Conservation (phyloP, 208 protist genomes). For the Perkinsela sp. region DNA sequence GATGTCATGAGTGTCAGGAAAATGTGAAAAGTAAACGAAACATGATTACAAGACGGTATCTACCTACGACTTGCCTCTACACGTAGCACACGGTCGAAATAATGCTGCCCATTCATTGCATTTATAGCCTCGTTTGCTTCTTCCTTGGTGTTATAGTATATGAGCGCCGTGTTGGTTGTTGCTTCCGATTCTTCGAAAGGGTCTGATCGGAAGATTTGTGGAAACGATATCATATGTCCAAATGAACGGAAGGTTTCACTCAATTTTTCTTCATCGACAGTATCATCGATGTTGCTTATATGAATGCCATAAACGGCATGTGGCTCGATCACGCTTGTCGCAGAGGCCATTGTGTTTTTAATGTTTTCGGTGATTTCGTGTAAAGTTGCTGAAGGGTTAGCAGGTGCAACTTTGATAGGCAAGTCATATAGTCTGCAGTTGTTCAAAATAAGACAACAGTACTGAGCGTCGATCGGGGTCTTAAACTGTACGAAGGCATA, state of each 20-base stretch:
- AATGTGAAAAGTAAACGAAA: too few species aligned
- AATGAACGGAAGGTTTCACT: neutral
- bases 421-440: neutral
- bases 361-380: neutral
- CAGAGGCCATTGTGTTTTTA: neutral
- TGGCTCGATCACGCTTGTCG: neutral
- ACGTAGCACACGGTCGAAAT: neutral
- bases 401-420: neutral
- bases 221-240: neutral
- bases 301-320: neutral
- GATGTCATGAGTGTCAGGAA: too few species aligned
- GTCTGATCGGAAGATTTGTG: neutral
- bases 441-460: neutral
- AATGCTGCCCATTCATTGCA: neutral
- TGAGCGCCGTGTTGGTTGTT: neutral
- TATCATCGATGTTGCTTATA: neutral
- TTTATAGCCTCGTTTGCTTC: neutral
- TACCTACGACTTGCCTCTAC: neutral
- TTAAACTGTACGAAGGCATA: neutral
- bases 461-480: neutral
- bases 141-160: neutral
- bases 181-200: neutral
- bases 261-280: neutral
- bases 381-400: neutral
- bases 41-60: too few species aligned